Conservation (phyloP, 2,329 filamentous ascomycete species). For the Pleurostoma richardsiae region DNA sequence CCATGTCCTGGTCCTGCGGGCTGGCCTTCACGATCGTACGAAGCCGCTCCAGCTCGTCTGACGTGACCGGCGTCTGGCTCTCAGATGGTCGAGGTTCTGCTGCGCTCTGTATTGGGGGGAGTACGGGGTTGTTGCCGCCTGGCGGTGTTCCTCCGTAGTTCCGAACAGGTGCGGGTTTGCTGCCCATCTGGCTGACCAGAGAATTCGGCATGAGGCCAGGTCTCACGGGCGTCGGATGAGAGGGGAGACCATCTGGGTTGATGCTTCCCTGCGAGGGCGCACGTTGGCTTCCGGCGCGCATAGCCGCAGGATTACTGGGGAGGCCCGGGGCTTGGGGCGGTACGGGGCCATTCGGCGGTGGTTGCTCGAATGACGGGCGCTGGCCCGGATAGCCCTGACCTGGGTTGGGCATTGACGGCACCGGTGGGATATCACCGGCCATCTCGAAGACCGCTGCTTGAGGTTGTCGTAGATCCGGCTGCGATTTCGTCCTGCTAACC, state of each 20-base stretch:
- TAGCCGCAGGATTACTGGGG: constrained; percentile 18
- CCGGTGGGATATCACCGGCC: constrained; percentile 55
- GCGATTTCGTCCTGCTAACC: constrained; percentile 58
- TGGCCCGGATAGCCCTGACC: constrained; percentile 16
- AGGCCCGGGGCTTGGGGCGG: constrained; percentile 9
- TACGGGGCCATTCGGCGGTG: neutral
- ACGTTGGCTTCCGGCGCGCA: constrained; percentile 19
- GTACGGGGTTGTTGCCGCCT: constrained; percentile 15
- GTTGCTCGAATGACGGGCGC: constrained; percentile 9
- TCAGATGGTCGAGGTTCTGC: constrained; percentile 21
- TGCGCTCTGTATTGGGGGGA: constrained; percentile 12
- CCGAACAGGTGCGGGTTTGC: constrained; percentile 54
- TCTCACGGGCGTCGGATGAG: constrained; percentile 59
- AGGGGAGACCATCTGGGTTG: constrained; percentile 44
- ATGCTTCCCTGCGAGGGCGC: constrained; percentile 22
- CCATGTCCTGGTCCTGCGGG: constrained; percentile 65
- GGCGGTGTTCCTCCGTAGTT: constrained; percentile 48
- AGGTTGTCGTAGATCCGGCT: constrained; percentile 59
- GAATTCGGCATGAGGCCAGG: constrained; percentile 58
- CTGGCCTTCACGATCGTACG: constrained; percentile 65
- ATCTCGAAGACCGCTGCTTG: constrained; percentile 72
- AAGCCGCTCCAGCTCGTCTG: constrained; percentile 71
- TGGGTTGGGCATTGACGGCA: constrained; percentile 23
- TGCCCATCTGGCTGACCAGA: constrained; percentile 44
- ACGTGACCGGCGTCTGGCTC: constrained; percentile 58